phyloP scores from a whole-genome alignment of 2,329 filamentous ascomycete species.

The Colletotrichum musae region DNA sequence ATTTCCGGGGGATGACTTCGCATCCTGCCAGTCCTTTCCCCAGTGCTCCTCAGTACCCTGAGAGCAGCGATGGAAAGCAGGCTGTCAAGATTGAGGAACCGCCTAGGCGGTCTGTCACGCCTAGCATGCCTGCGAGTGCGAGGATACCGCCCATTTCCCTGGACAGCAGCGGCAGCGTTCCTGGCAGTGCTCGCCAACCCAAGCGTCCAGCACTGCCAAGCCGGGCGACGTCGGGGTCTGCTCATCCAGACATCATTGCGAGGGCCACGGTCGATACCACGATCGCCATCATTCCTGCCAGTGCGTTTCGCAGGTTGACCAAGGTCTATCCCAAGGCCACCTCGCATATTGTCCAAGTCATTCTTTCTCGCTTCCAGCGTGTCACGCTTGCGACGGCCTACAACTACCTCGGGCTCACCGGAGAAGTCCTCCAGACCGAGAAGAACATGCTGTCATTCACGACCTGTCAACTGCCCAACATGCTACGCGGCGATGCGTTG shows the following conservation, averaged over 20 bases:
- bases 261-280: conserved; percentile 96
- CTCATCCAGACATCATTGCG: conserved; percentile 97
- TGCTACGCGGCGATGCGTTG: conserved; percentile 86
- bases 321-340: conserved; percentile 96
- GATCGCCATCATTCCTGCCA: conserved; percentile 97
- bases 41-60: conserved; percentile 23
- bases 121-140: conserved; percentile 47
- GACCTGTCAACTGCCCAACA: conserved; percentile 90
- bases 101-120: conserved; percentile 25
- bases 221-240: conserved; percentile 76
- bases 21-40: conserved; percentile 41
- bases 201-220: conserved; percentile 58
- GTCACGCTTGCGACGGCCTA: conserved; percentile 96
- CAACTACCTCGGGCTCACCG: conserved; percentile 91
- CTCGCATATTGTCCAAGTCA: conserved; percentile 97
- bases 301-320: conserved; percentile 92
- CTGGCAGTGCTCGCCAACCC: conserved; percentile 27
- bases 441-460: conserved; percentile 95
- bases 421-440: conserved; percentile 92
- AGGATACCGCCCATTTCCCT: conserved; percentile 83
- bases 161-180: conserved; percentile 3
- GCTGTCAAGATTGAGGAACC: conserved; percentile 33
- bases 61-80: conserved; percentile 20
- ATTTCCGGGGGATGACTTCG: conserved; percentile 37
- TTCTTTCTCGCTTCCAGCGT: conserved; percentile 91